Base-by-base conservation (phyloP, 371 early-diverging fungal genomes). In the Rhizoclosmatium hyalinum region DNA sequence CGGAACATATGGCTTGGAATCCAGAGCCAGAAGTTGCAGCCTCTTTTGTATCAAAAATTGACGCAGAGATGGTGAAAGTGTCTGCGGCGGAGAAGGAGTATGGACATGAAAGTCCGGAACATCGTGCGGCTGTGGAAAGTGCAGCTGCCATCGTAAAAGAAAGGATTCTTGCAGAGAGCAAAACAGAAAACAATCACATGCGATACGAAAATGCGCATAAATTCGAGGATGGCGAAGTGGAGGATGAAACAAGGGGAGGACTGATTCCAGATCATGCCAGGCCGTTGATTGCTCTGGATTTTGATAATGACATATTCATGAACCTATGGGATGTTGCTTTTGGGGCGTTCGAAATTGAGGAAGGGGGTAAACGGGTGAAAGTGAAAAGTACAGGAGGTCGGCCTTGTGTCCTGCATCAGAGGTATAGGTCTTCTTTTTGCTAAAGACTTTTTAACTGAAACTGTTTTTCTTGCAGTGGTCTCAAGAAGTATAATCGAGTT, bases 391-490 rank as follows among this genome's bases (percentile, higher is more conserved):
- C 79, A 10, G 61, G 61, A 10, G 75, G 81, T 0, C 32, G 24
- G 42, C 72, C 79, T 17, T 71, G 77, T 57, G 70, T 81, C 1
- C 21, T 79, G 41, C 81, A 81, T 60, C 81, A 81, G 77, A 21
- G 41, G 65, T 65, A 12, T 21, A 1, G 65, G 14, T 12, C 12
- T 65, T 8, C 12, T 10, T 65, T 65, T 32, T 32, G 1, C 41
- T 32, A 44, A 39, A 6, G 10, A 39, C n/a, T 42, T 44, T 65
- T 60, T 8, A 60, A 54, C 19, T 54, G 21, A 60, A 12, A 24
- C 10, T 60, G 6, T 6, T 24, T 60, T 60, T 8, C 41, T 24
- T 60, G 19, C 61, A 65, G 65, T 42, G 65, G 65, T 12, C 24
- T 12, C n/a, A 65, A 65, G 2, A 12, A 12, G 65, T n/a, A 39